These are phyloP conservation scores for Phalaenopsis aphrodite DNA, from an alignment of 106 monocot genomes.

Conservation along the genomic window DNA sequence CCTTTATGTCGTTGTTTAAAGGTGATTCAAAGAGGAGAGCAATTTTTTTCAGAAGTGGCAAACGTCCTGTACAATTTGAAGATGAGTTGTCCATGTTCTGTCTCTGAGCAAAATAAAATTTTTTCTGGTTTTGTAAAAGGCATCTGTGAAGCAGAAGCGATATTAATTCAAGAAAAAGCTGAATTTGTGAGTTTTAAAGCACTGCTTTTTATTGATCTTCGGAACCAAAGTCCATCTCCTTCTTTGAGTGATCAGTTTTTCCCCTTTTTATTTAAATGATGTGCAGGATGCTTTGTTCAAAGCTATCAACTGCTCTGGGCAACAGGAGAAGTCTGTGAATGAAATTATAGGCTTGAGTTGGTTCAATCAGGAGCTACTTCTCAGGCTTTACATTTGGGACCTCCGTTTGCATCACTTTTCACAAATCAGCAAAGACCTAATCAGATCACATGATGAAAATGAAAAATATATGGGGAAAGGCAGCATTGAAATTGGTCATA, in stretches of 20 bases:
- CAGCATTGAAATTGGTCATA: slow-evolving; percentile 8
- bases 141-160: slow-evolving; percentile 48
- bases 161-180: slow-evolving; percentile 61
- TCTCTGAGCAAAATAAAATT: slow-evolving; percentile 13
- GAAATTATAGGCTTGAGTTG: slow-evolving; percentile 42
- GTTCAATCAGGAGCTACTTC: slow-evolving; percentile 51
- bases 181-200: slow-evolving; percentile 40
- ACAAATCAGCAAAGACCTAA: slow-evolving; percentile 6
- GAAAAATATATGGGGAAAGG: slow-evolving; percentile 6
- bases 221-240: background rate
- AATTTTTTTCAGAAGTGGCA: slow-evolving; percentile 56
- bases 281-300: slow-evolving; percentile 40
- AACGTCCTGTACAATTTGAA: slow-evolving; percentile 37
- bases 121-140: slow-evolving; percentile 23
- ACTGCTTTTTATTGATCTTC: background rate
- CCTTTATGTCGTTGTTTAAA: slow-evolving; percentile 17
- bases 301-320: slow-evolving; percentile 16
- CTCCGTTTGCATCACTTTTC: slow-evolving; percentile 49
- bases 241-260: background rate
- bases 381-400: slow-evolving; percentile 72
- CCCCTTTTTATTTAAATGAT: background rate
- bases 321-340: slow-evolving; percentile 16
- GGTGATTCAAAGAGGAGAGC: slow-evolving; percentile 37
- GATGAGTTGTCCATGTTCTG: slow-evolving; percentile 10
- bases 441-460: slow-evolving; percentile 11